These are phyloP conservation scores for Thuja plicata DNA, from an alignment of 83 land plant species.

Conservation along the genomic window DNA sequence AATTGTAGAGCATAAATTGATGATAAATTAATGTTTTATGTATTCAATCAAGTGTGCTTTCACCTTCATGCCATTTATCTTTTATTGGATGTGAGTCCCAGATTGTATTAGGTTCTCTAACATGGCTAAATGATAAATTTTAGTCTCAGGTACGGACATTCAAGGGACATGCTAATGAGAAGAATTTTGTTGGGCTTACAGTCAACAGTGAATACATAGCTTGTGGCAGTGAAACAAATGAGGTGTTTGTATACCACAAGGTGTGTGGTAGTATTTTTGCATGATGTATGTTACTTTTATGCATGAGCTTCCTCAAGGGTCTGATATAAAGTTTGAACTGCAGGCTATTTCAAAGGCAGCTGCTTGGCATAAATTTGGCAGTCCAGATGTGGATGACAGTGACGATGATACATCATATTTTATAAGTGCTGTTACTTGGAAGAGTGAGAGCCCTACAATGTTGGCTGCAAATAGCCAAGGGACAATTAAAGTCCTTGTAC, in stretches of 20 bases:
- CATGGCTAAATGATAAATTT: neutral
- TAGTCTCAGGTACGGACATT: slow-evolving; percentile 9
- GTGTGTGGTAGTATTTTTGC: slow-evolving; percentile 28
- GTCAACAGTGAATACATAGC: slow-evolving; percentile 93
- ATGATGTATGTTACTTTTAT: no score
- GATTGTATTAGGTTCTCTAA: neutral
- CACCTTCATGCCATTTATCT: neutral
- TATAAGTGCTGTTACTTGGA: slow-evolving; percentile 99
- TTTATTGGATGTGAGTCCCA: slow-evolving; percentile 3
- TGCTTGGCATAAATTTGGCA: slow-evolving; percentile 84
- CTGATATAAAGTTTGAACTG: slow-evolving; percentile 8
- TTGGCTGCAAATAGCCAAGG: slow-evolving; percentile 97
- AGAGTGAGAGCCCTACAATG: slow-evolving; percentile 97
- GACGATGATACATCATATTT: slow-evolving; percentile 92
- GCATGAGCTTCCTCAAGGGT: neutral
- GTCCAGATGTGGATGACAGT: slow-evolving; percentile 70
- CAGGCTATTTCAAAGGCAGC: slow-evolving; percentile 94
- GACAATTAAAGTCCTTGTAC: slow-evolving; percentile 90
- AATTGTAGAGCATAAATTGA: neutral
- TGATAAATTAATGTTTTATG: neutral
- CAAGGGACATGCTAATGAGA: slow-evolving; percentile 93
- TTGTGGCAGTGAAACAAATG: slow-evolving; percentile 99
- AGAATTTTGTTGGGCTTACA: slow-evolving; percentile 98
- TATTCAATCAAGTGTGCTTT: no score
- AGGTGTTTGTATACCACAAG: slow-evolving; percentile 96